phyloP scores from a whole-genome alignment of 2,329 filamentous ascomycete species.

The Paraphoma sp. region DNA sequence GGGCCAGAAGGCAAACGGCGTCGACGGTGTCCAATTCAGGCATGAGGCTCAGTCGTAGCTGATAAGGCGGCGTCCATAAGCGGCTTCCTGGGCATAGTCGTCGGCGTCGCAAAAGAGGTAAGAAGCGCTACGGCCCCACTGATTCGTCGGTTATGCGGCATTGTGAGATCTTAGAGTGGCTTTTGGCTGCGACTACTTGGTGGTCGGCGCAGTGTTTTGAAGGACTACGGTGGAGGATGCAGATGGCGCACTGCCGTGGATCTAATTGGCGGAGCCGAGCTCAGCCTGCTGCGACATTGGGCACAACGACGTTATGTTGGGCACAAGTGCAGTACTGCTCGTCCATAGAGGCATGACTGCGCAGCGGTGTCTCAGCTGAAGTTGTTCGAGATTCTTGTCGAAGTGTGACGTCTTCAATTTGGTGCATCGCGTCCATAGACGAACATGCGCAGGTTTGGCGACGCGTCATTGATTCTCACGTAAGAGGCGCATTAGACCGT shows the following conservation, averaged over 20 bases:
- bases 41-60: not conserved
- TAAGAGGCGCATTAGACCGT: not conserved
- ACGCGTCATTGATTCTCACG: not conserved
- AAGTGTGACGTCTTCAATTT: not conserved
- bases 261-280: slow-evolving; percentile 25
- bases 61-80: not conserved
- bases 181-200: slow-evolving; percentile 1
- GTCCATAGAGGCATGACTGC: not conserved
- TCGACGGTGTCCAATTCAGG: slow-evolving; percentile 13
- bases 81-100: slow-evolving; percentile 5
- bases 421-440: not conserved
- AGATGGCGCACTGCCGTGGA: slow-evolving; percentile 20
- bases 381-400: not conserved
- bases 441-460: not conserved
- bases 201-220: slow-evolving; percentile 13
- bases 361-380: not conserved
- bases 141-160: not conserved
- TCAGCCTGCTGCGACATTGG: slow-evolving; percentile 28
- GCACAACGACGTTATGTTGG: slow-evolving; percentile 13
- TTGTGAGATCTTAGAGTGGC: not conserved
- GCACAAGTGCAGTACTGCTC: slow-evolving; percentile 16
- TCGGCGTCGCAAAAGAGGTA: slow-evolving; percentile 12
- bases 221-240: slow-evolving; percentile 17
- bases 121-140: not conserved
- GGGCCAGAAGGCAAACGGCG: not conserved